phyloP scores from a whole-genome alignment of 148 eudicot genomes.

The Pharnaceum exiguum region DNA sequence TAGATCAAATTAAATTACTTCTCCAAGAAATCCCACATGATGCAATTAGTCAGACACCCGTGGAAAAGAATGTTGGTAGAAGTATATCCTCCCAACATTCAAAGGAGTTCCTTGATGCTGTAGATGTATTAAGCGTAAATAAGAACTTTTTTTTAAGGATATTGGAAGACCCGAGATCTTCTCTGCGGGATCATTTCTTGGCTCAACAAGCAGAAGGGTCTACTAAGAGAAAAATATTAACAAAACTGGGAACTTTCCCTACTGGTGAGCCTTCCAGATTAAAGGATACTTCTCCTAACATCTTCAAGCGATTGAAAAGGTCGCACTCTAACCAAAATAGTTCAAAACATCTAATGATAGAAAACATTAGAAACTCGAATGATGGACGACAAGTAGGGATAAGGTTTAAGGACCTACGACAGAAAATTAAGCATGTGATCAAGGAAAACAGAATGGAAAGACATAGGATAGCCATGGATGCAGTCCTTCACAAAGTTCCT shows the following conservation, averaged over 20 bases:
- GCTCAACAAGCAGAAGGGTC: slow-evolving; percentile 9
- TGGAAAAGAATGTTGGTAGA: slow-evolving; percentile 8
- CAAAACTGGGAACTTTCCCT: slow-evolving; percentile 54
- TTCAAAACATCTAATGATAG: neutral
- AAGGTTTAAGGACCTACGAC: slow-evolving; percentile 51
- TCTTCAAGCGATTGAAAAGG: slow-evolving; percentile 4
- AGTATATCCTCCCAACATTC: slow-evolving; percentile 40
- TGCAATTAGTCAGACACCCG: neutral
- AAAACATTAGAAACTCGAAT: slow-evolving; percentile 1
- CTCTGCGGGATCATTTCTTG: slow-evolving; percentile 26
- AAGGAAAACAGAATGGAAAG: slow-evolving; percentile 67
- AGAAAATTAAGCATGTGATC: slow-evolving; percentile 57
- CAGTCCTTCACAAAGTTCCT: slow-evolving; percentile 71
- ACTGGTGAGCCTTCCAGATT: slow-evolving; percentile 4
- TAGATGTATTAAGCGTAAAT: slow-evolving; percentile 37
- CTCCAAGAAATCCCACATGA: slow-evolving; percentile 20
- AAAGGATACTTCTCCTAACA: neutral
- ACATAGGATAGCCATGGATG: slow-evolving; percentile 69
- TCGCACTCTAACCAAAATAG: neutral
- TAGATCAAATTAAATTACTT: slow-evolving; percentile 7
- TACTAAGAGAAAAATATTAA: slow-evolving; percentile 18
- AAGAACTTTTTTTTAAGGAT: slow-evolving; percentile 50
- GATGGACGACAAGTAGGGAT: slow-evolving; percentile 18
- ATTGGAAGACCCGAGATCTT: slow-evolving; percentile 36
- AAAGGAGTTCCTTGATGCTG: slow-evolving; percentile 39